phyloP scores from a whole-genome alignment of 192 early-diverging fungal species.

The Backusella australiensis region DNA sequence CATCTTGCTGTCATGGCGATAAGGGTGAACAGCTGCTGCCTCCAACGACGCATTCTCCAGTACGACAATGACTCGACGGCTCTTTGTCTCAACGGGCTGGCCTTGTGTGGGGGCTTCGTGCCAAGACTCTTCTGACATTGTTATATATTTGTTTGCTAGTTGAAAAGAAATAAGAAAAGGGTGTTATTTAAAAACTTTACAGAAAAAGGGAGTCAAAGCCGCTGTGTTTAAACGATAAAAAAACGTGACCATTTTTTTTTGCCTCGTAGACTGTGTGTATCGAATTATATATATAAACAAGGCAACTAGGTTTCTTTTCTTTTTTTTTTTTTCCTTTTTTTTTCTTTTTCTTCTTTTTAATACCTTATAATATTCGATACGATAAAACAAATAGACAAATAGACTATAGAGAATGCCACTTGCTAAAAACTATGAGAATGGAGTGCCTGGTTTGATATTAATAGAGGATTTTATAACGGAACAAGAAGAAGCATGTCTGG shows the following conservation, averaged over 20 bases:
- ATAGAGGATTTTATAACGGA: slow-evolving; percentile 47
- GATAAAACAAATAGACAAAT: not conserved
- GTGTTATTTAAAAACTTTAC: not conserved
- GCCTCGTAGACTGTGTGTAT: not conserved
- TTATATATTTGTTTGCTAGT: not conserved
- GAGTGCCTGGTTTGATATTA: slow-evolving; percentile 42
- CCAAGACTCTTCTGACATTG: slow-evolving; percentile 13
- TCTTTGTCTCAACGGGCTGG: not conserved
- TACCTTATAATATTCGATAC: too few species aligned
- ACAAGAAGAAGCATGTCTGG: slow-evolving; percentile 45
- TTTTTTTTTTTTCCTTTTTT: not conserved
- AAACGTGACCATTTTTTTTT: not conserved
- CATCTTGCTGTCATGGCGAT: slow-evolving; percentile 72
- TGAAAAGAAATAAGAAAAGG: too few species aligned
- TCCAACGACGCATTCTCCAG: slow-evolving; percentile 87
- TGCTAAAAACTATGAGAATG: not conserved
- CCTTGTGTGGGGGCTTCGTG: slow-evolving; percentile 15
- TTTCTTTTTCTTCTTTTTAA: not conserved
- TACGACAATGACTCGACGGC: slow-evolving; percentile 84
- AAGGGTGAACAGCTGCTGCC: slow-evolving; percentile 79
- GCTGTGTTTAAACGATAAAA: not conserved
- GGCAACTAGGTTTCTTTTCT: too few species aligned
- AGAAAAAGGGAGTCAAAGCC: not conserved
- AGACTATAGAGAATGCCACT: not conserved
- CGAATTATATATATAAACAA: not conserved